A percentile compares a stretch with the other conserved stretches of the same genome.
These are phyloP conservation scores for Raphanus raphanistrum DNA, from an alignment of 345 rosid species.

Conservation along the genomic window DNA sequence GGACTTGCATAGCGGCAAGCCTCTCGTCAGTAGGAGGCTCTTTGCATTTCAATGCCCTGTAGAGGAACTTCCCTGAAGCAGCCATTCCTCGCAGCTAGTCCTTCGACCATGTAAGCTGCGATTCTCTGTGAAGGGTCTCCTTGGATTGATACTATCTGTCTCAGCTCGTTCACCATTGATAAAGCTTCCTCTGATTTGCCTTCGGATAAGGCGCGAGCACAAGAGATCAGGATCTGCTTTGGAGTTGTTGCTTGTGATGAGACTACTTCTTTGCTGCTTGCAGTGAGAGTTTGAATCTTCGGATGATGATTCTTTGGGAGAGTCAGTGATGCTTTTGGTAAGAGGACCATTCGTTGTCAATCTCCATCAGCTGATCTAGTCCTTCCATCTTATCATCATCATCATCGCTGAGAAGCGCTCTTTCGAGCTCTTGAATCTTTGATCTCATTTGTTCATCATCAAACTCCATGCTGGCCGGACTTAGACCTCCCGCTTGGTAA, in stretches of 20 bases:
- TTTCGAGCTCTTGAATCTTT: constrained; percentile 87
- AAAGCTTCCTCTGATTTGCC: constrained; percentile 68
- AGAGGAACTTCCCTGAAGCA: constrained; percentile 79
- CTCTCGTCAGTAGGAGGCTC: constrained; percentile 94
- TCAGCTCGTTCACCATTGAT: constrained; percentile 65
- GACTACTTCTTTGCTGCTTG: constrained; percentile 62
- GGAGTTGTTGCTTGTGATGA: constrained; percentile 62
- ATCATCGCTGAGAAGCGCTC: constrained; percentile 73
- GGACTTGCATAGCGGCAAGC: constrained; percentile 98
- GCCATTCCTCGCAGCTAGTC: constrained; percentile 95
- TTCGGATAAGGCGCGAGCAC: constrained; percentile 70
- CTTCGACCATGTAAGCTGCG: constrained; percentile 99
- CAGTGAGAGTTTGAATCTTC: constrained; percentile 73
- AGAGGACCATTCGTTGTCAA: constrained; percentile 70
- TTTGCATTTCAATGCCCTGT: constrained; percentile 90
- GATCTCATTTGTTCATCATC: constrained; percentile 62
- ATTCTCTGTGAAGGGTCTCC: constrained; percentile 94
- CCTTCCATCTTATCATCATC: constrained; percentile 55
- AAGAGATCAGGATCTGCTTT: constrained; percentile 67
- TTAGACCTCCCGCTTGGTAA: constrained; percentile 46
- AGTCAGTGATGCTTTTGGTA: no score
- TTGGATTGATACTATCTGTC: constrained; percentile 79
- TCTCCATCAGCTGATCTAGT: constrained; percentile 64
- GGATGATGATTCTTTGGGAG: constrained; percentile 80
- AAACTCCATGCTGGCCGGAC: constrained; percentile 56